Conservation (phyloP, 1,139 yeast species). For the Chernovozyma aurita region DNA sequence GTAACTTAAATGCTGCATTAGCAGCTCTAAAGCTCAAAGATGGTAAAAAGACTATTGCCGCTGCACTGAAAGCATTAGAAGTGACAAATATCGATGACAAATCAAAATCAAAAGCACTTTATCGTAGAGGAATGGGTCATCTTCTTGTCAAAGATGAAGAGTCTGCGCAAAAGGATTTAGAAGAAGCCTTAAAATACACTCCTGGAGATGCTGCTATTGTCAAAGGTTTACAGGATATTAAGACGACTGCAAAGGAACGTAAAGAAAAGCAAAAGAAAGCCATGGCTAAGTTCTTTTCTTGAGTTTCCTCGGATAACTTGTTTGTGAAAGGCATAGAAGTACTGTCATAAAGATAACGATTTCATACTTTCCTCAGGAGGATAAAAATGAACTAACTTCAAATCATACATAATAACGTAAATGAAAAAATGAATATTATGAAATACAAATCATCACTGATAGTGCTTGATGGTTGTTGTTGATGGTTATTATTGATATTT, state of each 20-base stretch:
- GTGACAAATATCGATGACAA: conserved; percentile 59
- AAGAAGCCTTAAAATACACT: conserved; percentile 58
- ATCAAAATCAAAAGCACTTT: conserved; percentile 77
- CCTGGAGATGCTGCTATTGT: conserved; percentile 75
- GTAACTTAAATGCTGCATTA: conserved; percentile 69
- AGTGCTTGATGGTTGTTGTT: no score
- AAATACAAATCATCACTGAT: no score
- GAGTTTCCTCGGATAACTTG: neutral
- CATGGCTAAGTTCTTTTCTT: conserved; percentile 69
- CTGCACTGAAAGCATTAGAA: conserved; percentile 65
- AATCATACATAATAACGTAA: no score
- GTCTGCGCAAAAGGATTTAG: conserved; percentile 62
- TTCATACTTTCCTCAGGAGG: no score
- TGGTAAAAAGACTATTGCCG: conserved; percentile 51
- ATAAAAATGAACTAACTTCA: no score
- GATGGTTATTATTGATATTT: no score
- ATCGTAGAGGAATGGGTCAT: conserved; percentile 80
- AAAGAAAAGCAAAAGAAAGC: conserved; percentile 77
- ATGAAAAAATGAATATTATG: no score
- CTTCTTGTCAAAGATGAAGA: conserved; percentile 64
- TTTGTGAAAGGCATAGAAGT: neutral
- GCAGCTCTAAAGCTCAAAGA: conserved; percentile 64
- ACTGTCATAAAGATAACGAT: no score
- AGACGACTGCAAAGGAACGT: conserved; percentile 47
- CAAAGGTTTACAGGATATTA: conserved; percentile 63